Percentiles rank a stretch among this genome's conserved stretches.
phyloP scores from a whole-genome alignment of 2,329 filamentous ascomycete species.

The Paramyrothecium sp. region DNA sequence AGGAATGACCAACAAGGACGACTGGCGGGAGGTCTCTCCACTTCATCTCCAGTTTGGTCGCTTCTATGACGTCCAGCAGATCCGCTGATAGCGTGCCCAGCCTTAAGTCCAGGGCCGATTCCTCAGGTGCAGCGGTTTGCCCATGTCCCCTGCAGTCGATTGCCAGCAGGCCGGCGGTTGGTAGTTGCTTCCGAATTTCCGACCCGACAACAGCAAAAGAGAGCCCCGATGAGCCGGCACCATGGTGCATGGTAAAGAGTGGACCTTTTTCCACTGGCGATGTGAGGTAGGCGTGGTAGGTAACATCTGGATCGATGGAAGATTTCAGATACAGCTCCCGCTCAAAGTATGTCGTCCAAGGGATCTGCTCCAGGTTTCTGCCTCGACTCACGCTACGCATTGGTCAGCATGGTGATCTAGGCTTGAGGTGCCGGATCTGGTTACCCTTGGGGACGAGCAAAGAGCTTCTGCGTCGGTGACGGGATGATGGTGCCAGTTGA shows the following conservation, averaged over 20 bases:
- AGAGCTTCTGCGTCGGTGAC: conserved; percentile 69
- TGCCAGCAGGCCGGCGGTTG: conserved; percentile 79
- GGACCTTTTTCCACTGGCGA: conserved; percentile 74
- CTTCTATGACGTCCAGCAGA: conserved; percentile 65
- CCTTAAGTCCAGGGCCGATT: conserved; percentile 58
- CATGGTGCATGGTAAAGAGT: conserved; percentile 91
- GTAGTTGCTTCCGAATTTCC: conserved; percentile 74
- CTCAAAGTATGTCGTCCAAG: conserved; percentile 90
- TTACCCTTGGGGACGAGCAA: conserved; percentile 69
- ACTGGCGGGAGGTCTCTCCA: conserved; percentile 75
- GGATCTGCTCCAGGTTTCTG: conserved; percentile 62
- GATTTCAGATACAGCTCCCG: conserved; percentile 75
- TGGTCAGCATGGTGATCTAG: conserved; percentile 10
- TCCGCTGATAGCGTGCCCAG: conserved; percentile 73
- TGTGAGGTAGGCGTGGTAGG: conserved; percentile 84
- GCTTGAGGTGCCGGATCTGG: conserved; percentile 4
- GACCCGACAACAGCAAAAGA: conserved; percentile 82
- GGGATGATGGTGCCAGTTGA: conserved; percentile 91
- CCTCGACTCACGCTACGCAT: conserved; percentile 43
- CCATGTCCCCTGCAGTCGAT: conserved; percentile 88
- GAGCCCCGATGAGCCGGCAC: conserved; percentile 87
- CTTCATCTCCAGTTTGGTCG: conserved; percentile 65
- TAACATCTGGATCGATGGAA: conserved; percentile 44
- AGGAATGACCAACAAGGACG: conserved; percentile 85
- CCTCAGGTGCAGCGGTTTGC: conserved; percentile 53